Evolutionary conservation across 371 early-diverging fungal species (phyloP), one percentile per base, ranked within the genome.

Genomic region (Fennellomyces sp.): DNA sequence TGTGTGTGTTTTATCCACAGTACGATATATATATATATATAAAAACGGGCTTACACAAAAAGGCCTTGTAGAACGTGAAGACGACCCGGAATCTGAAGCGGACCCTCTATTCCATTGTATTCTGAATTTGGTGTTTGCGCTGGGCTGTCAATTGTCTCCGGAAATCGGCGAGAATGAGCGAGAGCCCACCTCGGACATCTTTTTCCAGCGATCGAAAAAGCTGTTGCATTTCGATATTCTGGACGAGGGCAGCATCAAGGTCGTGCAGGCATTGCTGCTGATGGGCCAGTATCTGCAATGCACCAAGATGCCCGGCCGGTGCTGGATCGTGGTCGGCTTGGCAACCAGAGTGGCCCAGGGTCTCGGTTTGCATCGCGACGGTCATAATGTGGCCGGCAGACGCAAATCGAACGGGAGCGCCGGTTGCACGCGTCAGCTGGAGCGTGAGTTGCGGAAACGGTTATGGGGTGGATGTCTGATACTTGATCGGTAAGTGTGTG

Each of bases 241-340:
- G 8, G 68, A 68, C 31, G 64, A 56, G 13, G 65, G 68, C n/a
- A 64, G 52, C n/a, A 57, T 68, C 23, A 68, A 60, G 47, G 68
- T 68, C 0, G 65, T 68, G 17, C 68, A 68, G 39, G 68, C 68
- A 15, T 29, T 68, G 13, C 52, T 68, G 33, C 28, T 68, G 47
- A 68, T 68, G 68, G 68, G 68, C 17, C 68, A 68, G 26, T 68
- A 68, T 56, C 60, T 68, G 4, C 68, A 68, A 50, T 68, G 65
- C 21, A 68, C 68, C 21, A 64, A 68, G 27, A 47, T 64, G 41
- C 68, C 65, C 12, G 65, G 61, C 8, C 51, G 68, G 10, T 68
- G 68, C n/a, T 68, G 68, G 68, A 60, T 68, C 7, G 68, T 68
- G 1, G 68, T 68, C 11, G 68, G 65, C 5, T 31, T 68, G 13